A percentile compares a stretch with the other conserved stretches of the same genome.
These are phyloP conservation scores for Xylariaceae sp. DNA, from an alignment of 2,329 filamentous ascomycete genomes.

Conservation along the genomic window DNA sequence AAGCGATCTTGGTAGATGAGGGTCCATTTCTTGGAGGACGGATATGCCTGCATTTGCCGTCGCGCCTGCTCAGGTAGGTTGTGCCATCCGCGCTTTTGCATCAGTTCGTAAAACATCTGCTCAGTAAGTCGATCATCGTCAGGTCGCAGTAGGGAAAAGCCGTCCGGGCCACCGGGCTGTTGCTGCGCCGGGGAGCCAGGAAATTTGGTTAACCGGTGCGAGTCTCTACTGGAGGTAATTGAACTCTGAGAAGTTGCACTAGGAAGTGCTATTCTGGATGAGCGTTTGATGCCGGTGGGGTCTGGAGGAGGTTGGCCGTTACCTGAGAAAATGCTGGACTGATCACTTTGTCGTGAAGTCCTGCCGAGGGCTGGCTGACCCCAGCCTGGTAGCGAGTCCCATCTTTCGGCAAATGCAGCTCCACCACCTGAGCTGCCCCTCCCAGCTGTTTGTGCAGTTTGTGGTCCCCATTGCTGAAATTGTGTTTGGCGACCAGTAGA, in stretches of 20 bases:
- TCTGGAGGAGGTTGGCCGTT: conserved; percentile 55
- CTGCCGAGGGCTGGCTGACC: conserved; percentile 36
- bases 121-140: conserved; percentile 85
- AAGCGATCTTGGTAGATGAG: conserved; percentile 93
- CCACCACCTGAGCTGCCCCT: conserved; percentile 60
- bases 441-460: conserved; percentile 29
- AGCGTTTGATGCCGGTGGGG: conserved; percentile 50
- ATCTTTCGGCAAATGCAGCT: conserved; percentile 63
- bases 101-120: conserved; percentile 88
- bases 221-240: conserved; percentile 60
- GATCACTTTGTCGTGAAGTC: conserved; percentile 50
- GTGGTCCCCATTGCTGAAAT: conserved; percentile 77
- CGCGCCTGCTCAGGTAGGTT: conserved; percentile 93
- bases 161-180: conserved; percentile 51
- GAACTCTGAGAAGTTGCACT: conserved; percentile 64
- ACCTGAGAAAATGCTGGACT: conserved; percentile 64
- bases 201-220: conserved; percentile 63
- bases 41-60: conserved; percentile 95
- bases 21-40: conserved; percentile 95
- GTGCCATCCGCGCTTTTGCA: conserved; percentile 98
- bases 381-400: conserved; percentile 58
- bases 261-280: conserved; percentile 58
- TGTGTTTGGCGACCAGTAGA: conserved; percentile 74
- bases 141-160: conserved; percentile 72
- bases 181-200: conserved; percentile 46